Conservation (phyloP, 495 filamentous ascomycete species). For the Rhypophila decipiens region DNA sequence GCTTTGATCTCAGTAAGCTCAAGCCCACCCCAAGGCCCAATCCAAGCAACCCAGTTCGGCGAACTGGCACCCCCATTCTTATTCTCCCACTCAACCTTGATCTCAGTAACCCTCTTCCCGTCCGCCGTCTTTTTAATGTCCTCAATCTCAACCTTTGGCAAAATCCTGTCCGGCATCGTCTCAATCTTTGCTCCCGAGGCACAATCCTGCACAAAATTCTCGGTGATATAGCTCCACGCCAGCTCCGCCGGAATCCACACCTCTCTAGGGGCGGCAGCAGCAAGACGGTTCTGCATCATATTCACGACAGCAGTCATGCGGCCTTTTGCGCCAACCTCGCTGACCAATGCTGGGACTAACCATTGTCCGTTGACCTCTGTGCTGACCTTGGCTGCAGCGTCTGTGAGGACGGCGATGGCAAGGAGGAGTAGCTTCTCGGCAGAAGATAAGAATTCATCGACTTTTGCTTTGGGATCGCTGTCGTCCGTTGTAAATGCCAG, state of each 20-base stretch:
- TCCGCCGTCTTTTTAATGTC: constrained; percentile 4
- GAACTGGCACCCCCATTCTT: background rate
- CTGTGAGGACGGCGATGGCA: constrained; percentile 50
- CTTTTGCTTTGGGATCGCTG: too few relatives aligned
- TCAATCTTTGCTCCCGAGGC: constrained; percentile 12
- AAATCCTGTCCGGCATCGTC: constrained; percentile 9
- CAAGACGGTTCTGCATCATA: constrained; percentile 36
- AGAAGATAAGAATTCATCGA: constrained; percentile 25
- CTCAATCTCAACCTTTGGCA: constrained; percentile 17
- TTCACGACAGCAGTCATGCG: constrained; percentile 35
- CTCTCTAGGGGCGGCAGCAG: constrained; percentile 30
- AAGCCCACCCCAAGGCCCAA: constrained; percentile 32
- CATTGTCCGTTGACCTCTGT: too few relatives aligned
- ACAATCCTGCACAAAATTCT: constrained; percentile 23
- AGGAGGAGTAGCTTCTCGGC: constrained; percentile 37
- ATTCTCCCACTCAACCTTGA: constrained; percentile 18
- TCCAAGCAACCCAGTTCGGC: constrained; percentile 25
- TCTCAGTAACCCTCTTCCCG: constrained; percentile 4
- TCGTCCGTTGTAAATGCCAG: constrained; percentile 2
- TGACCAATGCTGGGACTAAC: constrained; percentile 27
- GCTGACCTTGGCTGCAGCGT: constrained; percentile 46
- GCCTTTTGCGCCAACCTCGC: constrained; percentile 28
- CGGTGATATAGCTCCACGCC: constrained; percentile 25
- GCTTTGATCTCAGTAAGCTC: constrained; percentile 22
- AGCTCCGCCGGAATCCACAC: constrained; percentile 24